Percentiles rank a stretch among this genome's conserved stretches.
These are phyloP conservation scores for Ramalina intermedia DNA, from an alignment of 495 filamentous ascomycete genomes.

Conservation along the genomic window DNA sequence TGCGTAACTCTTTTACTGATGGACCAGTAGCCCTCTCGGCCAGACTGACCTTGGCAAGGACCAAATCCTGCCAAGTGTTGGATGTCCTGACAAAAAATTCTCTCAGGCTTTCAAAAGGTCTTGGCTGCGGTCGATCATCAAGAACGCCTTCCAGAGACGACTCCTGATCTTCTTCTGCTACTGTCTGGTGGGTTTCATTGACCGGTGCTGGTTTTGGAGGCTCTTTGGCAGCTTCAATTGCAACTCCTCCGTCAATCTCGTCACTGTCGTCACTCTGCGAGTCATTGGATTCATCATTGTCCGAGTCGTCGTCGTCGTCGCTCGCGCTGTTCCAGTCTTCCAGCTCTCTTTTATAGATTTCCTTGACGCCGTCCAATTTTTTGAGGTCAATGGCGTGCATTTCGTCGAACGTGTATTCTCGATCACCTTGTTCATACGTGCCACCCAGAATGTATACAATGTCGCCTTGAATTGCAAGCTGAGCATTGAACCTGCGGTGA, in stretches of 20 bases:
- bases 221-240: not conserved
- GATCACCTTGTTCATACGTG: conserved; percentile 86
- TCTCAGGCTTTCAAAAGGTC: conserved; percentile 81
- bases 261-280: conserved; percentile 23
- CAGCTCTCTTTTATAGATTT: conserved; percentile 70
- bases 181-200: conserved; percentile 12
- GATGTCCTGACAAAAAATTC: conserved; percentile 88
- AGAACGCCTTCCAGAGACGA: conserved; percentile 37
- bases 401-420: conserved; percentile 89
- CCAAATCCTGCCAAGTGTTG: conserved; percentile 72
- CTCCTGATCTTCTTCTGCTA: conserved; percentile 38
- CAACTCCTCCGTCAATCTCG: conserved; percentile 1
- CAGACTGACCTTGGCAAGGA: conserved; percentile 53
- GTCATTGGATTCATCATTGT: conserved; percentile 51
- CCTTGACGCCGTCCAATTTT: conserved; percentile 80
- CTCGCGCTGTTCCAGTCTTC: conserved; percentile 76
- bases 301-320: conserved; percentile 52
- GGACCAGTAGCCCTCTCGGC: conserved; percentile 39
- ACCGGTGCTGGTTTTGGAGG: conserved; percentile 20
- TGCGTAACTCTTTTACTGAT: conserved; percentile 81
- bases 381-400: conserved; percentile 82
- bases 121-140: conserved; percentile 36
- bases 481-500: conserved; percentile 76
- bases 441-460: conserved; percentile 86
- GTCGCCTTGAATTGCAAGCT: conserved; percentile 82